Base-by-base conservation (phyloP, 495 filamentous ascomycete species). In the Xylaria flabelliformis region DNA sequence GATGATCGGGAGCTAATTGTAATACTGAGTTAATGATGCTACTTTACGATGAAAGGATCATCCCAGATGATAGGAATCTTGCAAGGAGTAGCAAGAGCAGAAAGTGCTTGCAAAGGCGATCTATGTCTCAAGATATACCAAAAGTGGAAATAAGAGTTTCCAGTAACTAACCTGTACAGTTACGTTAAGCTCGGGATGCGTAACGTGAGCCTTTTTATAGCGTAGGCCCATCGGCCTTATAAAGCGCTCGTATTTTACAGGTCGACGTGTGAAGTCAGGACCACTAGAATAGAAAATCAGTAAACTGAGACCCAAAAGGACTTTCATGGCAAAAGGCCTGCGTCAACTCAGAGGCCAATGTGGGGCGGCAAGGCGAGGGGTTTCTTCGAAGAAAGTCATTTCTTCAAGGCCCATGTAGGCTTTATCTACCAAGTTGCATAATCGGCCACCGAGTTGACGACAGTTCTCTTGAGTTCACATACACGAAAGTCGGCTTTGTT, bases 131-230 rank as follows among this genome's bases (percentile, higher is more conserved):
- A 50, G 17, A 8, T 6, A 21, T 50, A 19, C 19, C 17, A n/a
- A 50, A n/a, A n/a, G 17, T 0, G 46, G 46, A 17, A 1, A 29
- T 13, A 15, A 29, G 12, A 29, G 21, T 29, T 7, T 13, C 2
- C 2, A 12, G 8, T 29, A 24, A 56, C 51, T 56, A 24, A 68
- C 65, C 76, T 99, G 95, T 10, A 98, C 93, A 3, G 94, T 97
- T 19, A 97, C 94, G 62, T 88, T 91, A 15, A 97, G 82, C 79
- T 96, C 92, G 15, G 93, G 92, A 80, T 94, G 91, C 36, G 94
- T 97, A 51, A 97, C 94, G 79, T 98, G 95, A 72, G 91, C 93
- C 83, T 95, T 96, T 86, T 97, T 97, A 83, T 97, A 97, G 72
- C 95, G 88, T 70, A 95, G 82, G 83, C 90, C 92, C 92, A 94